Base-by-base conservation (phyloP, 495 filamentous ascomycete genomes). In the Tuber umbilicatum region DNA sequence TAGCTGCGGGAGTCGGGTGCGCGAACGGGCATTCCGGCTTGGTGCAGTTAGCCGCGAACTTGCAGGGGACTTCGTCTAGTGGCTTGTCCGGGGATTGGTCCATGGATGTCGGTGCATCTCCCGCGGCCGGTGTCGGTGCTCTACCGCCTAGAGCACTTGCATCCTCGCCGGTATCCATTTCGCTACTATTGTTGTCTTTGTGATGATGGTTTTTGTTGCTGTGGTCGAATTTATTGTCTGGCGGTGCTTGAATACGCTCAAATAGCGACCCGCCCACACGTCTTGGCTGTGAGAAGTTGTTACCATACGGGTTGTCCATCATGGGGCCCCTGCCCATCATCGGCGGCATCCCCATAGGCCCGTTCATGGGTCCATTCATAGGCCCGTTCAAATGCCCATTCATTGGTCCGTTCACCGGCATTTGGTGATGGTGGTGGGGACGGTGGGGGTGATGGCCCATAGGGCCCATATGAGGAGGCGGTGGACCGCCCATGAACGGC, bases 1-100 rank as follows among this genome's bases (percentile, higher is more conserved):
- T 92, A 50, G 94, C 94, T 35, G 92, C 94, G 39, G 95, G 92
- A 21, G 94, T 97, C 83, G 97, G 95, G 80, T 99, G 95, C 39
- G 92, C 95, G 82, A 92, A 98, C 68, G 89, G 90, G 83, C 95
- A 99, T 74, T 97, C 93, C 76, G 89, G 88, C 82, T 96, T 94
- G 31, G 90, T 92, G 85, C 95, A 99, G 70, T 87, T 86, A 43
- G 93, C 86, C 84, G 97, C 97, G 85, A 90, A 99, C 68, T 90
- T 92, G 87, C 95, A 99, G 45, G 88, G 85, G 70, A 87, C 88
- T 76, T 90, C 87, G 17, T 90, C 89, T 27, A 76, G 77, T 72
- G 75, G 77, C 2, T 75, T 79, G 69, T 79, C 75, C n/a, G 77
- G 74, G 21, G 71, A 72, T 67, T 79, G 77, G 39, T 69, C 72